phyloP scores from a whole-genome alignment of 2,329 filamentous ascomycete genomes.

The Simplicillium aogashimaense region DNA sequence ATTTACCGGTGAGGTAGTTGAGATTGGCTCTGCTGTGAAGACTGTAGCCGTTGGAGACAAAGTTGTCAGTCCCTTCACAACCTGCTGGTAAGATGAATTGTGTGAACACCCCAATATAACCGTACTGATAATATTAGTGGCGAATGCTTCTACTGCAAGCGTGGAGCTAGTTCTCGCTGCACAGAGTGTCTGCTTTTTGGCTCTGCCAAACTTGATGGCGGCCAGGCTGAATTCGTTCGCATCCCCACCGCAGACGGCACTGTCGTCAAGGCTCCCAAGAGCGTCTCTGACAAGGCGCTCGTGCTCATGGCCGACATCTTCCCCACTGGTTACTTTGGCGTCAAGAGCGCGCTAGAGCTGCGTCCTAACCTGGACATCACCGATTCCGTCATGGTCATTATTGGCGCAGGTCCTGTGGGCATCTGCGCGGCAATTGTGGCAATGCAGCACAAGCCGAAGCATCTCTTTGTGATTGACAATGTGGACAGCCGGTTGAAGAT shows the following conservation, averaged over 20 bases:
- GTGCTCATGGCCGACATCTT: slow-evolving; percentile 92
- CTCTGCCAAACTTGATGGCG: slow-evolving; percentile 58
- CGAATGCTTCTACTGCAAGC: slow-evolving; percentile 79
- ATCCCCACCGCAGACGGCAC: slow-evolving; percentile 75
- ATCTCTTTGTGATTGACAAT: slow-evolving; percentile 71
- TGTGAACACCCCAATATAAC: neutral
- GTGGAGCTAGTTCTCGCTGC: slow-evolving; percentile 69
- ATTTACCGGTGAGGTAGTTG: slow-evolving; percentile 68
- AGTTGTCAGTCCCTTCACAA: slow-evolving; percentile 76
- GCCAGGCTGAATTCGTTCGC: slow-evolving; percentile 73
- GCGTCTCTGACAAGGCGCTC: slow-evolving; percentile 63
- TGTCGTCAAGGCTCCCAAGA: slow-evolving; percentile 56
- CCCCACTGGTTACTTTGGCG: slow-evolving; percentile 77
- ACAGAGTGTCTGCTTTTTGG: slow-evolving; percentile 63
- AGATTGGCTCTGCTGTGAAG: slow-evolving; percentile 57
- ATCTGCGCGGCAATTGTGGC: slow-evolving; percentile 75
- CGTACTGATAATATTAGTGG: slow-evolving; percentile 14
- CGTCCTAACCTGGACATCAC: slow-evolving; percentile 27
- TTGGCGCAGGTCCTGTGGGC: slow-evolving; percentile 80
- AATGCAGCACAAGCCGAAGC: slow-evolving; percentile 63
- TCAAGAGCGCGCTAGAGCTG: slow-evolving; percentile 64
- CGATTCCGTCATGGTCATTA: slow-evolving; percentile 61
- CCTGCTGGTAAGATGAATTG: slow-evolving; percentile 52
- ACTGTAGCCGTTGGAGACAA: slow-evolving; percentile 64
- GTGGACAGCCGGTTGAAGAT: slow-evolving; percentile 65